A percentile compares a stretch with the other conserved stretches of the same genome.
Evolutionary conservation across 73 alveolate species (phyloP).

Genomic region (Tetrahymena borealis): DNA sequence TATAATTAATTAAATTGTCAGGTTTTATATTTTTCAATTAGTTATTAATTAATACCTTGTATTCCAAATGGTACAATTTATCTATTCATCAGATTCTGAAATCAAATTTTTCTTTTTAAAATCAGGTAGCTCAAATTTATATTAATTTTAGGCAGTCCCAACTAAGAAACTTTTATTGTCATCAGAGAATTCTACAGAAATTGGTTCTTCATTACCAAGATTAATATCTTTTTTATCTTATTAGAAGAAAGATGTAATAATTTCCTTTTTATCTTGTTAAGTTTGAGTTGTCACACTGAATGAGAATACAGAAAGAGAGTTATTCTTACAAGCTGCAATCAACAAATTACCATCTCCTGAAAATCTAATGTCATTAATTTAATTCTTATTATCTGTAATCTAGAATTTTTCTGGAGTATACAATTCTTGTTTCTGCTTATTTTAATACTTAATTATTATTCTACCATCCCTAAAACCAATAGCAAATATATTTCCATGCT

Average conservation of each 20-base stretch:
- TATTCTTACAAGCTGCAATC: neutral
- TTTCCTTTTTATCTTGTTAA: neutral
- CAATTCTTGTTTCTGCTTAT: neutral
- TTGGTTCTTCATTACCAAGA: slow-evolving; percentile 29
- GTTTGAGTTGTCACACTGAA: neutral
- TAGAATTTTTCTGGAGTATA: neutral
- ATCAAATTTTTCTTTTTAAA: slow-evolving; percentile 22
- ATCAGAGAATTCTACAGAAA: slow-evolving; percentile 29
- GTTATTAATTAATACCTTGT: neutral
- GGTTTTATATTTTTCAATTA: neutral
- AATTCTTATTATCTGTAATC: neutral
- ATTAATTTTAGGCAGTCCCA: slow-evolving; percentile 21
- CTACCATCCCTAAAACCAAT: slow-evolving; percentile 7
- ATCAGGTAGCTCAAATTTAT: slow-evolving; percentile 39
- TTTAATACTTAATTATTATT: neutral
- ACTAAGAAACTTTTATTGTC: slow-evolving; percentile 35
- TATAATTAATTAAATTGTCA: too few species aligned
- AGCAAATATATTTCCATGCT: slow-evolving; percentile 43
- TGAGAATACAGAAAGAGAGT: neutral
- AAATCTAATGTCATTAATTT: slow-evolving; percentile 32
- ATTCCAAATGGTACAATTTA: slow-evolving; percentile 39
- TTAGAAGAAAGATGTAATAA: neutral
- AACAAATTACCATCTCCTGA: neutral
- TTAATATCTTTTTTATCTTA: slow-evolving; percentile 15
- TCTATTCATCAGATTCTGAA: slow-evolving; percentile 27